Conservation (phyloP, 2,329 filamentous ascomycete species). For the Alternaria sp. region DNA sequence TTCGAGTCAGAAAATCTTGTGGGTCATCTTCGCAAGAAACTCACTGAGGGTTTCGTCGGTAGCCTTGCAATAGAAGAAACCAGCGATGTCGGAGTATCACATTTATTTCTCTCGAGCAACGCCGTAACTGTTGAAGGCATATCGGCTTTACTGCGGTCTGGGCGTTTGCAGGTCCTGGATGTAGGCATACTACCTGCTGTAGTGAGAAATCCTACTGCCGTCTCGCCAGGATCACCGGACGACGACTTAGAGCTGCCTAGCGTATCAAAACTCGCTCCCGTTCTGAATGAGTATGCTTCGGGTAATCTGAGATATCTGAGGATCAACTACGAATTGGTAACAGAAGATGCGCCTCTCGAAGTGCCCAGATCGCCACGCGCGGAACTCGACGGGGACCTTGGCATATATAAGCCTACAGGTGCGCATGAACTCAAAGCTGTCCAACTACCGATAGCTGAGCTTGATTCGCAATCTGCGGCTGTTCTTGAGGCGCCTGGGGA, state of each 20-base stretch:
- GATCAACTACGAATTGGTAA: conserved; percentile 64
- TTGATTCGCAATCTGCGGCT: conserved; percentile 29
- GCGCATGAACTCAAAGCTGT: conserved; percentile 41
- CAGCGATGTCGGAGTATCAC: conserved; percentile 65
- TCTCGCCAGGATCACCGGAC: conserved; percentile 1
- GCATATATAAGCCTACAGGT: conserved; percentile 25
- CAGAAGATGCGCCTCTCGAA: conserved; percentile 51
- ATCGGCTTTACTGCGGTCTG: conserved; percentile 61
- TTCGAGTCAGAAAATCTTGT: conserved; percentile 60
- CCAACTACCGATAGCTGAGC: conserved; percentile 27
- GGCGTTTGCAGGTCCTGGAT: conserved; percentile 64
- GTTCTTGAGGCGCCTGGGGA: conserved; percentile 44
- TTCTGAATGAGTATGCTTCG: conserved; percentile 58
- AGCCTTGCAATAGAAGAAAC: conserved; percentile 65
- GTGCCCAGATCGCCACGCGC: conserved; percentile 28
- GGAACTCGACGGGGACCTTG: conserved; percentile 39
- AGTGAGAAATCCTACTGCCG: conserved; percentile 15
- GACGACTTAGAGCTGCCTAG: conserved; percentile 54
- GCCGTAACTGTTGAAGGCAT: conserved; percentile 64
- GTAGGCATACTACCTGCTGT: conserved; percentile 57
- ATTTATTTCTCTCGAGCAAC: conserved; percentile 68
- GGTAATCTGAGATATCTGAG: conserved; percentile 63
- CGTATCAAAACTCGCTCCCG: conserved; percentile 63
- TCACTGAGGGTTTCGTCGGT: conserved; percentile 56
- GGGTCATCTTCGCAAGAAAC: conserved; percentile 56